Conservation (phyloP, 345 rosid genomes). For the Trapa incisa region DNA sequence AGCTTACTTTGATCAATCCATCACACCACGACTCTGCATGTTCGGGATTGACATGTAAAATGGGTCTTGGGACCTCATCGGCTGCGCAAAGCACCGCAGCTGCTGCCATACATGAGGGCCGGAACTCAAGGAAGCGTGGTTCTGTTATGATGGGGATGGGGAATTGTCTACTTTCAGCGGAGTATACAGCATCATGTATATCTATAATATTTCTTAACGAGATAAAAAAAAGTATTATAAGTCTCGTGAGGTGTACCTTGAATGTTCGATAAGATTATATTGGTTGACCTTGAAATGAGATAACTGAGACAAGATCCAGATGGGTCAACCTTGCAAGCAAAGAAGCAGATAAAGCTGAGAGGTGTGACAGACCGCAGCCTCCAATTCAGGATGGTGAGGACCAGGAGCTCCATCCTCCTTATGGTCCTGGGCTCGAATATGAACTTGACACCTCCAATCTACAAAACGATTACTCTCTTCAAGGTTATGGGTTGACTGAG, state of each 20-base stretch:
- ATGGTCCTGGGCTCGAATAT: slow-evolving; percentile 78
- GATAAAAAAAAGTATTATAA: not conserved
- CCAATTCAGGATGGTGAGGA: slow-evolving; percentile 76
- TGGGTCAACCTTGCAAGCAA: slow-evolving; percentile 80
- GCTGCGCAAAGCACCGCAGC: slow-evolving; percentile 86
- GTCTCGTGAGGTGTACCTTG: slow-evolving; percentile 34
- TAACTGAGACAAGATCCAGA: slow-evolving; percentile 45
- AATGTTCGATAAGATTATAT: slow-evolving; percentile 65
- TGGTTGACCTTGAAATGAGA: slow-evolving; percentile 53
- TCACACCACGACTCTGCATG: slow-evolving; percentile 91
- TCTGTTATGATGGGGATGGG: slow-evolving; percentile 32
- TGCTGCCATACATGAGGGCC: slow-evolving; percentile 92
- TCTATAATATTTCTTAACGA: not conserved
- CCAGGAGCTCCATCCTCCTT: slow-evolving; percentile 81
- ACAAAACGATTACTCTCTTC: not conserved
- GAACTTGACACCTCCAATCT: slow-evolving; percentile 69
- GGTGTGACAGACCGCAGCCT: slow-evolving; percentile 92
- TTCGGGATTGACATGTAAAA: slow-evolving; percentile 54
- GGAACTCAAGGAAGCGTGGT: slow-evolving; percentile 66
- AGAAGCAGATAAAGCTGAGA: slow-evolving; percentile 64
- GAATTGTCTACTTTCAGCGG: not conserved
- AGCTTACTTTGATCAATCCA: slow-evolving; percentile 76
- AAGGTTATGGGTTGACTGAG: not conserved
- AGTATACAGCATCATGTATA: not conserved
- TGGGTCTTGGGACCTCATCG: slow-evolving; percentile 48